These are phyloP conservation scores for Macrolepiota albuminosa DNA, from an alignment of 768 basidiomycete genomes.

Conservation along the genomic window DNA sequence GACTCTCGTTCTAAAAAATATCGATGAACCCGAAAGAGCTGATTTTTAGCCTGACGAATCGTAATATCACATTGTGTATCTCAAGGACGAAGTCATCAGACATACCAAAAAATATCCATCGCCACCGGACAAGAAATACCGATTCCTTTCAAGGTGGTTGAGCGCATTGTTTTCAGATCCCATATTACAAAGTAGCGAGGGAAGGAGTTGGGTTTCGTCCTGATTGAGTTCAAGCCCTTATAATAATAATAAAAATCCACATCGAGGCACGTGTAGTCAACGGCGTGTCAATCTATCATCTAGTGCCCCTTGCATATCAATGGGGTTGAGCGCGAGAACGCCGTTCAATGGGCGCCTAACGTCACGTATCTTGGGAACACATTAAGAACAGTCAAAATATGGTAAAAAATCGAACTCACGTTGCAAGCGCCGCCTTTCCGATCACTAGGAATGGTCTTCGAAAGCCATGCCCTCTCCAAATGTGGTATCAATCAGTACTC, in stretches of 20 bases:
- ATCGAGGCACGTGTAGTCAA: not conserved
- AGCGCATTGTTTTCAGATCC: not conserved
- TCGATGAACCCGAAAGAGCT: slow-evolving; percentile 51
- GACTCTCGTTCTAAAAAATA: slow-evolving; percentile 66
- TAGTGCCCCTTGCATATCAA: not conserved
- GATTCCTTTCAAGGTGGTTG: slow-evolving; percentile 18
- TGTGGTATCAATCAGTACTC: not conserved
- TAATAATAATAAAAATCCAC: not conserved
- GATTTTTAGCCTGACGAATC: slow-evolving; percentile 44
- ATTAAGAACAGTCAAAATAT: not conserved
- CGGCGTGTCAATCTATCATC: not conserved
- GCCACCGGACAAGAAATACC: not conserved
- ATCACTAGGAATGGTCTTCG: not conserved
- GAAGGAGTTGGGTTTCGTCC: not conserved
- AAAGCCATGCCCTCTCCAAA: not conserved
- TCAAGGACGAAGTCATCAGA: not conserved
- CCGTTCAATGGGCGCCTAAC: not conserved
- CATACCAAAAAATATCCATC: slow-evolving; percentile 43
- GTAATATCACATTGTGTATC: not conserved
- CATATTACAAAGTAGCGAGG: not conserved
- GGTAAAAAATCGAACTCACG: not conserved
- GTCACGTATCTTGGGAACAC: not conserved
- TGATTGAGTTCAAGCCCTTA: slow-evolving; percentile 2
- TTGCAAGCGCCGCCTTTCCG: not conserved
- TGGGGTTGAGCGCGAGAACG: not conserved